Percentiles rank a stretch among this genome's conserved stretches.
These are phyloP conservation scores for Fraxinus anomala DNA, from an alignment of 257 asterid genomes.

Conservation along the genomic window DNA sequence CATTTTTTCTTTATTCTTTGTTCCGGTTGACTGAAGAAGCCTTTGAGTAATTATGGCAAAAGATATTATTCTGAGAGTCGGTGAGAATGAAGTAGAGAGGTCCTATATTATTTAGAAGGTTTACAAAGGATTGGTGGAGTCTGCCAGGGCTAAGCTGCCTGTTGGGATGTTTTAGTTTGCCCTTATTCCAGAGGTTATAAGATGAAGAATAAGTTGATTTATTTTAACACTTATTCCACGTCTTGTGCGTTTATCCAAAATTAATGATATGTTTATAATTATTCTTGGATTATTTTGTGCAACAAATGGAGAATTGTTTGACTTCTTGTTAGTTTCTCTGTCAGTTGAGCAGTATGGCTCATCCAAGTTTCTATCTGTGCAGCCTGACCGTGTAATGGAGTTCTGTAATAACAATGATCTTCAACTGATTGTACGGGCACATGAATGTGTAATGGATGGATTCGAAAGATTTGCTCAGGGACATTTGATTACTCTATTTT, in stretches of 20 bases:
- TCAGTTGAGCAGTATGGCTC: not conserved
- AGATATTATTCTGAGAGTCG: no score
- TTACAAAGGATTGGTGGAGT: not conserved
- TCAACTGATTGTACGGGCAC: slow-evolving; percentile 93
- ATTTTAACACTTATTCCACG: not conserved
- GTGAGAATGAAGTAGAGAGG: not conserved
- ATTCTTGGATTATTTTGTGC: not conserved
- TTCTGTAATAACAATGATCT: slow-evolving; percentile 96
- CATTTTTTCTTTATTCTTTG: not conserved
- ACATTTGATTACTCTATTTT: slow-evolving; percentile 87
- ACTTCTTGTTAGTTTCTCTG: not conserved
- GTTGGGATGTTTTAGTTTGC: not conserved
- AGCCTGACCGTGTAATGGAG: slow-evolving; percentile 99
- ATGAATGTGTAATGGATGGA: slow-evolving; percentile 99
- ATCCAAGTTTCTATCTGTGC: slow-evolving; percentile 32
- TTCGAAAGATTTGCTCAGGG: slow-evolving; percentile 99
- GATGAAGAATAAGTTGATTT: not conserved
- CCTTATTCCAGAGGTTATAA: not conserved
- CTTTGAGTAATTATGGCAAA: not conserved
- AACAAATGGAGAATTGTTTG: not conserved
- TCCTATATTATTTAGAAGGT: not conserved
- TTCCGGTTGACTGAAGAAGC: not conserved
- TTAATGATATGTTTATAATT: not conserved
- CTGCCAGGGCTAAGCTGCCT: not conserved
- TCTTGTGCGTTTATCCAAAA: not conserved